Conservation (phyloP, 2,329 filamentous ascomycete genomes). For the Pestalotiopsis sp. region DNA sequence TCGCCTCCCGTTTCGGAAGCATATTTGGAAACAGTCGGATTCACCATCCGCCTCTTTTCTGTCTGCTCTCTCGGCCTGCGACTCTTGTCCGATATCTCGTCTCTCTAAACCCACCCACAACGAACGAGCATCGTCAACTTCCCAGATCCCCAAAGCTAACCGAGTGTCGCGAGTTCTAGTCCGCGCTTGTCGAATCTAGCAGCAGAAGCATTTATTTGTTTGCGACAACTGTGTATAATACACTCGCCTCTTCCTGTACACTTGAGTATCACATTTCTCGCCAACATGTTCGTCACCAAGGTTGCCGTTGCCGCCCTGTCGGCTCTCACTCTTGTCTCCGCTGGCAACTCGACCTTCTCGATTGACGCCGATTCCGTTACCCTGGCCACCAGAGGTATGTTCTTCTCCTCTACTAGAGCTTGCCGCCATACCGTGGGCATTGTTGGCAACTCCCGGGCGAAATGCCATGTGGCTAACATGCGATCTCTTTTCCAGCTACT, state of each 20-base stretch:
- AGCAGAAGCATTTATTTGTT: background rate
- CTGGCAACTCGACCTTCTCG: conserved; percentile 46
- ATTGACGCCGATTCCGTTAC: conserved; percentile 40
- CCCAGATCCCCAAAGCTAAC: background rate
- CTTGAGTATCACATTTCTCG: conserved; percentile 12
- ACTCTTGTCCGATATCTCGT: background rate
- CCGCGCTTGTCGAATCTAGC: background rate
- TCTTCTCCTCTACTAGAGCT: background rate
- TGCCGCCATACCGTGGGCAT: background rate
- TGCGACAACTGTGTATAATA: background rate
- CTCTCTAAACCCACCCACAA: background rate
- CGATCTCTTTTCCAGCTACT: background rate
- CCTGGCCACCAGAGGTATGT: conserved; percentile 39
- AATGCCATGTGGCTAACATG: background rate
- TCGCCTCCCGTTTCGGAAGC: no score
- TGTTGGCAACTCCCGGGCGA: background rate
- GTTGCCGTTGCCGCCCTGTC: conserved; percentile 44
- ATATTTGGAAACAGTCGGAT: background rate
- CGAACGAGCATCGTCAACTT: background rate
- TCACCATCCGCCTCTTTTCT: background rate
- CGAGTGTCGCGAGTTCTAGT: background rate
- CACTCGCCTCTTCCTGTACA: background rate
- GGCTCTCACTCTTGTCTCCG: conserved; percentile 39
- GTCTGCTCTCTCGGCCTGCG: background rate
- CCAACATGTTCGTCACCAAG: conserved; percentile 28